phyloP scores from a whole-genome alignment of 1,139 yeast genomes.

The Yamadazyma buinensis region DNA sequence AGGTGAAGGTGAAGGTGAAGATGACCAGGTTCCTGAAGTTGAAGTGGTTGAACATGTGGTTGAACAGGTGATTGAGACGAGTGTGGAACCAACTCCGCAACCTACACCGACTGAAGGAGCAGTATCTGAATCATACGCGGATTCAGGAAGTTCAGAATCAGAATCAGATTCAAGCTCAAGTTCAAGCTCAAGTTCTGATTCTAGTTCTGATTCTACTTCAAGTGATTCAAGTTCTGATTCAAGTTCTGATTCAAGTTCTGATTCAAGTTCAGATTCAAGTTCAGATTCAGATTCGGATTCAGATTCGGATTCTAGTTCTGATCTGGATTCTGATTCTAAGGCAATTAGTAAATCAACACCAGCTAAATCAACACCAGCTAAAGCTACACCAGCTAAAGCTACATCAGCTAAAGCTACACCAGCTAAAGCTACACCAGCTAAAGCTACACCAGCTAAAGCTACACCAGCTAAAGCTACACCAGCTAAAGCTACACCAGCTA shows the following conservation, averaged over 20 bases:
- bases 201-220: too few relatives aligned
- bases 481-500: background rate
- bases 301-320: conserved; percentile 9
- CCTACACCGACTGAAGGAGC: too few relatives aligned
- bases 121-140: background rate
- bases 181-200: too few relatives aligned
- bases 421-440: background rate
- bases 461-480: background rate
- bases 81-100: too few relatives aligned
- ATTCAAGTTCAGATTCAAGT: conserved; percentile 7
- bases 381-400: background rate
- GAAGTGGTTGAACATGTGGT: too few relatives aligned
- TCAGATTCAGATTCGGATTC: conserved; percentile 10
- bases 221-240: conserved; percentile 8
- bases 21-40: too few relatives aligned
- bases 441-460: background rate
- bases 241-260: conserved; percentile 6
- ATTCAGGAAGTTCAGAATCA: background rate
- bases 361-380: background rate
- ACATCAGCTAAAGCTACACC: background rate
- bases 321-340: background rate
- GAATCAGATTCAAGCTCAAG: conserved; percentile 4
- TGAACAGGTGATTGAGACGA: too few relatives aligned
- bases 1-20: too few relatives aligned
- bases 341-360: conserved; percentile 3